These are phyloP conservation scores for Ophiostoma angusticollis DNA, from an alignment of 2,329 filamentous ascomycete species.

Conservation along the genomic window DNA sequence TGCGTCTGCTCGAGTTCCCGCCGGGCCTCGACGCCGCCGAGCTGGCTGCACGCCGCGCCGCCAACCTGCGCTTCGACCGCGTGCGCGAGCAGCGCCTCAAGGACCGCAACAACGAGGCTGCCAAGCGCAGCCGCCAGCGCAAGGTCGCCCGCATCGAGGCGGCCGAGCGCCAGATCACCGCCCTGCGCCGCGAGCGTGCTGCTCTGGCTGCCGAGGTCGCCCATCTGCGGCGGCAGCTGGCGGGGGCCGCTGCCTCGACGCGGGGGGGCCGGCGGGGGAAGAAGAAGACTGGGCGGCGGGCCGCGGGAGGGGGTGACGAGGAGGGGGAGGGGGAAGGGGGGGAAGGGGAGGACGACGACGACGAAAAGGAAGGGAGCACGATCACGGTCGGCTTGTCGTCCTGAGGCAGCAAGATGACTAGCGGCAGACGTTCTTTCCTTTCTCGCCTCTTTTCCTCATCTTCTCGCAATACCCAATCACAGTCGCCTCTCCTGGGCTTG, in stretches of 20 bases:
- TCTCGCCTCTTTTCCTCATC: too few relatives aligned
- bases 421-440: too few relatives aligned
- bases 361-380: too few relatives aligned
- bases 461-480: too few relatives aligned
- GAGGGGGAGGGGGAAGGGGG: too few relatives aligned
- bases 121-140: constrained; percentile 15
- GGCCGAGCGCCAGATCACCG: constrained; percentile 9
- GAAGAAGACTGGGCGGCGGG: too few relatives aligned
- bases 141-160: constrained; percentile 13
- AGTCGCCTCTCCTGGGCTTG: too few relatives aligned
- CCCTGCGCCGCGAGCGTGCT: constrained; percentile 3
- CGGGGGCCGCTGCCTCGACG: not conserved
- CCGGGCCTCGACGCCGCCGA: constrained; percentile 7
- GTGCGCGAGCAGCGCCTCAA: constrained; percentile 15
- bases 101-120: constrained; percentile 16
- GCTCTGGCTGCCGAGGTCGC: constrained; percentile 4
- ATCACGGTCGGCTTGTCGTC: too few relatives aligned
- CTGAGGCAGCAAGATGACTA: too few relatives aligned
- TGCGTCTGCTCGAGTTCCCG: constrained; percentile 13
- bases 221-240: constrained; percentile 4
- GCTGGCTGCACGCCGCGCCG: constrained; percentile 9
- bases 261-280: too few relatives aligned
- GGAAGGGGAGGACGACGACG: too few relatives aligned
- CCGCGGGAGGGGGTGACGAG: too few relatives aligned
- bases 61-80: constrained; percentile 15